Evolutionary conservation across 2,329 filamentous ascomycete species (phyloP).

Genomic region (Fusarium sp.): DNA sequence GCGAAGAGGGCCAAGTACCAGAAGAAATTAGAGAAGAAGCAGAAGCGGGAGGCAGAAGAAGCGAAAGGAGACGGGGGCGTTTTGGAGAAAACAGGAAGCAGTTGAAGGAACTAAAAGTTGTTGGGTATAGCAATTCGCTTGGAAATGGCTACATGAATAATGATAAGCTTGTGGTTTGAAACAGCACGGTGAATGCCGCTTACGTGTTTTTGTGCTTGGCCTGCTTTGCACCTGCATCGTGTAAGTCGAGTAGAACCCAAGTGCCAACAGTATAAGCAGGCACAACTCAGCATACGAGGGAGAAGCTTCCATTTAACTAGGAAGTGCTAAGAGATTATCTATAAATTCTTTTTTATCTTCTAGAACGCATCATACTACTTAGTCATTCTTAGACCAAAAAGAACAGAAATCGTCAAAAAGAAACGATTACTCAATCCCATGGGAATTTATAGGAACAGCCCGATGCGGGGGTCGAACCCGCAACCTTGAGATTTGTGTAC

Average conservation of each 20-base stretch:
- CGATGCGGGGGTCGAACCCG: constrained; percentile 64
- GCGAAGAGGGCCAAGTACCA: constrained; percentile 50
- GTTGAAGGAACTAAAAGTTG: constrained; percentile 3
- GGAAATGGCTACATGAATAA: background rate
- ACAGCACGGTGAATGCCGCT: background rate
- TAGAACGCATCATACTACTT: background rate
- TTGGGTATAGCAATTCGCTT: background rate
- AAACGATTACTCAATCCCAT: constrained; percentile 22
- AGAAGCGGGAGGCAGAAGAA: constrained; percentile 8
- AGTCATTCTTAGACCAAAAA: background rate
- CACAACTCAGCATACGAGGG: background rate
- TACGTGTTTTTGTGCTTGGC: background rate
- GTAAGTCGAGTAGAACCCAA: background rate
- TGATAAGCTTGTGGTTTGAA: background rate
- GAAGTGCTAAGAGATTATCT: background rate
- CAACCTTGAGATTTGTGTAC: constrained; percentile 63
- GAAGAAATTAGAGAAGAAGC: constrained; percentile 39
- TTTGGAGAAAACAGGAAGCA: constrained; percentile 11
- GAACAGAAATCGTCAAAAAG: background rate
- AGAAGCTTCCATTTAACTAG: background rate
- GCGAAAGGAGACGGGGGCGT: constrained; percentile 15
- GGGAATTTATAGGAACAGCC: constrained; percentile 45
- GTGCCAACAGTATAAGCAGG: background rate
- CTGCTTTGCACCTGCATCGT: background rate
- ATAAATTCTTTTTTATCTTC: background rate